Evolutionary conservation across 2,329 filamentous ascomycete genomes (phyloP).

Genomic region (Apiospora marii): DNA sequence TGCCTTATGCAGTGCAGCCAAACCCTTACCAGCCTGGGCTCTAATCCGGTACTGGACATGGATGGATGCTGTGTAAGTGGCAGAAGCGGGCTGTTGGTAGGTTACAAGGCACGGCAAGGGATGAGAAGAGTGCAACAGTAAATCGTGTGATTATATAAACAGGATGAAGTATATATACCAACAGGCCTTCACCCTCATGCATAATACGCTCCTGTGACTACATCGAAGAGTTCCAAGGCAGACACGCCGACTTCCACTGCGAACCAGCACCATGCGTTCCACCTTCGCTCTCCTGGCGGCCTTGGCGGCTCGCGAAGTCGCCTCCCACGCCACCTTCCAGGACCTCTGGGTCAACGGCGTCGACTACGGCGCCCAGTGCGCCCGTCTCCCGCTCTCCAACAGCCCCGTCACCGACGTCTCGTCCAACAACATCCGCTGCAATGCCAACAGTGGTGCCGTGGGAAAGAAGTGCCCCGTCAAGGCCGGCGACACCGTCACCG

Average conservation of each 20-base stretch:
- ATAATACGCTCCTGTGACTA: neutral
- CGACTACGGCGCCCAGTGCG: conserved; percentile 42
- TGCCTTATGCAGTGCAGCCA: neutral
- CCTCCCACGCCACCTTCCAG: conserved; percentile 60
- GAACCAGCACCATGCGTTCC: conserved; percentile 42
- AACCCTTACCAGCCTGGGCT: neutral
- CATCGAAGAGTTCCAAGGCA: neutral
- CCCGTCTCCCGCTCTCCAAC: conserved; percentile 46
- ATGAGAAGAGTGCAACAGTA: neutral
- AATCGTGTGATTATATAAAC: conserved; percentile 11
- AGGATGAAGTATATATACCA: neutral
- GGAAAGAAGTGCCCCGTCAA: conserved; percentile 44
- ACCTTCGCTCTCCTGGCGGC: conserved; percentile 39
- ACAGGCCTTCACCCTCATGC: neutral
- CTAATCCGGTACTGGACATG: neutral
- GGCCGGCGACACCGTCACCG: conserved; percentile 40
- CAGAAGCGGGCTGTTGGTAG: neutral
- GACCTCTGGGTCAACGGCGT: conserved; percentile 56
- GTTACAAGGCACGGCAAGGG: conserved; percentile 4
- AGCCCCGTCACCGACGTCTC: conserved; percentile 50
- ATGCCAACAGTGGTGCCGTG: conserved; percentile 44
- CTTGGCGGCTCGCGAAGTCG: conserved; percentile 45
- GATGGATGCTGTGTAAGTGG: neutral
- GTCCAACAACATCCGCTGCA: conserved; percentile 51
- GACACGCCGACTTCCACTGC: neutral